Percentiles rank a stretch among this genome's conserved stretches.
Evolutionary conservation across 2,329 filamentous ascomycete species (phyloP).

Genomic region (Tolypocladium pustulatum): DNA sequence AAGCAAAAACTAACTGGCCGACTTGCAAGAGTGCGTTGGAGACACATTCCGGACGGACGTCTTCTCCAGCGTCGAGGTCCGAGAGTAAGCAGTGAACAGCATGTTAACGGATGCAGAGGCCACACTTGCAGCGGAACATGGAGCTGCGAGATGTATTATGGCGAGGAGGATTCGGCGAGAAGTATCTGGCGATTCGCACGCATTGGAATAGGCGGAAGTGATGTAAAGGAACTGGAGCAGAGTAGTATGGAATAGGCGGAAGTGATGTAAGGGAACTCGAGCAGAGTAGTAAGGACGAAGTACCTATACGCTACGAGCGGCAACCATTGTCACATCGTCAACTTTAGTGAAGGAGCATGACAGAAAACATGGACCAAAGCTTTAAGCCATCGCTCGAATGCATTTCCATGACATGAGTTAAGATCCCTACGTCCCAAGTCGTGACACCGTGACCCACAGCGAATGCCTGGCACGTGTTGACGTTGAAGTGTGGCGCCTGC

Average conservation of each 20-base stretch:
- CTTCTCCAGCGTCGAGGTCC: too few species aligned
- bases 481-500: neutral
- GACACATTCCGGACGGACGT: too few species aligned
- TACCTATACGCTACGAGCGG: too few species aligned
- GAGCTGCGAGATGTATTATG: slow-evolving; percentile 12
- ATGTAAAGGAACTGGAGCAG: neutral
- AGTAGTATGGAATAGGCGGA: neutral
- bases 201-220: neutral
- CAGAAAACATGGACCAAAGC: too few species aligned
- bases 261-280: neutral
- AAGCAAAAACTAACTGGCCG: too few species aligned
- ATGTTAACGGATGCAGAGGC: too few species aligned
- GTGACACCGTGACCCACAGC: neutral
- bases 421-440: too few species aligned
- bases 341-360: too few species aligned
- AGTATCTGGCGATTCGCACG: neutral
- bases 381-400: neutral
- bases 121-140: too few species aligned
- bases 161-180: neutral
- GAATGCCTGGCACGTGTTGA: neutral
- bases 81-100: too few species aligned
- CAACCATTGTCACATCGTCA: too few species aligned
- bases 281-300: neutral
- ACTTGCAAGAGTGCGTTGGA: too few species aligned
- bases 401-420: neutral